A percentile compares a stretch with the other conserved stretches of the same genome.
phyloP scores from a whole-genome alignment of 768 basidiomycete species.

The Suillus plorans region DNA sequence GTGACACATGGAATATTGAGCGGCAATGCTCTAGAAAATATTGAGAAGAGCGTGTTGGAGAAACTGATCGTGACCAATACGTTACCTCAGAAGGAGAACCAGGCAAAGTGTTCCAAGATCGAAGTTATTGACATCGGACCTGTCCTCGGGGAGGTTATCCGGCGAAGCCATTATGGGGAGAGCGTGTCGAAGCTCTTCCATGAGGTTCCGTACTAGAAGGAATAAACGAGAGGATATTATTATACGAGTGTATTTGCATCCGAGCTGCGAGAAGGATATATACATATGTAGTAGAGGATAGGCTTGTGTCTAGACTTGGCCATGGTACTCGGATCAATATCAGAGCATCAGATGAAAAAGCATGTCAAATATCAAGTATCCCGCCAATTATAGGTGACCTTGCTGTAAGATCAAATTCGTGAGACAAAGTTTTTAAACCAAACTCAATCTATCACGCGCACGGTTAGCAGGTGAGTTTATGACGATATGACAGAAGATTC shows the following conservation, averaged over 20 bases:
- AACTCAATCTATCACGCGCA: background rate
- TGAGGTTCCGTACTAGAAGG: slow-evolving; percentile 77
- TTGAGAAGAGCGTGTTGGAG: slow-evolving; percentile 75
- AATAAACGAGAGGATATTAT: background rate
- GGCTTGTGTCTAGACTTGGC: background rate
- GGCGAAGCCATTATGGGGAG: slow-evolving; percentile 96
- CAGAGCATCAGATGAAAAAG: background rate
- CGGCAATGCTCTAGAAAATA: slow-evolving; percentile 77
- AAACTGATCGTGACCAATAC: slow-evolving; percentile 99
- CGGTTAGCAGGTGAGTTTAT: background rate
- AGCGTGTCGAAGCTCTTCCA: slow-evolving; percentile 87
- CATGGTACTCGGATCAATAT: background rate
- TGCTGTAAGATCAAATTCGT: background rate
- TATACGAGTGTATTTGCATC: background rate
- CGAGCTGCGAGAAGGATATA: background rate
- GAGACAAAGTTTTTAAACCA: slow-evolving; percentile 2
- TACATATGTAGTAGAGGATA: background rate
- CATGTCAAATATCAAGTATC: background rate
- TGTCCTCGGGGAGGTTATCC: slow-evolving; percentile 93
- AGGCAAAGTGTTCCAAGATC: slow-evolving; percentile 70
- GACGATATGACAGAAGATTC: background rate
- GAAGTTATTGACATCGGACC: slow-evolving; percentile 94
- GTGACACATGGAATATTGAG: slow-evolving; percentile 97
- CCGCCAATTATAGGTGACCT: background rate
- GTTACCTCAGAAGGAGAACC: slow-evolving; percentile 84